Conservation (phyloP, 352 stramenopile genomes). For the Phytophthora hibernalis region DNA sequence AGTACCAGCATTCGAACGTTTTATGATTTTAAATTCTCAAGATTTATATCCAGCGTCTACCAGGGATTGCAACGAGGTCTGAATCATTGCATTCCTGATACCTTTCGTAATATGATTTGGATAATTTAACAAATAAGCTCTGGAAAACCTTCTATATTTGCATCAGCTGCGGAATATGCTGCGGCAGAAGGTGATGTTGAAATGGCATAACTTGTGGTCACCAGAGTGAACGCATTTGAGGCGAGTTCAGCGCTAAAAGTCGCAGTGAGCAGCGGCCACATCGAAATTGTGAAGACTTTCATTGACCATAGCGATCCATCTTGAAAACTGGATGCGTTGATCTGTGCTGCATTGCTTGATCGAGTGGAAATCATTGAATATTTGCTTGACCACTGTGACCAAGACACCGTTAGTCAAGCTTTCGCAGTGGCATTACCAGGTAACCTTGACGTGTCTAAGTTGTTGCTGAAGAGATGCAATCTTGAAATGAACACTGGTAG, state of each 20-base stretch:
- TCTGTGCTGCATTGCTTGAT: not conserved
- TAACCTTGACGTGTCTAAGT: not conserved
- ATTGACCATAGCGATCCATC: not conserved
- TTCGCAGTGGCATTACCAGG: not conserved
- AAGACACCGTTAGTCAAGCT: not conserved
- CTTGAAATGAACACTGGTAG: not conserved
- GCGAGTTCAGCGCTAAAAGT: not conserved
- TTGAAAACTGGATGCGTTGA: not conserved
- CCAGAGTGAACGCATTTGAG: not conserved
- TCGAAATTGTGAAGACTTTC: not conserved
- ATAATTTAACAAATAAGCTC: no score
- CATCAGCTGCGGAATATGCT: not conserved
- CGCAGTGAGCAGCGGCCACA: not conserved
- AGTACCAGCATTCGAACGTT: no score
- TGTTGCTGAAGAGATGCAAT: not conserved
- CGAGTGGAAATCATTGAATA: not conserved
- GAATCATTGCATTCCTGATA: no score
- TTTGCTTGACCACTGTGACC: not conserved
- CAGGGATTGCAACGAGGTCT: no score
- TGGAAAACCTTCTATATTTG: no score
- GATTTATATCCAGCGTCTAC: no score
- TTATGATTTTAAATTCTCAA: no score
- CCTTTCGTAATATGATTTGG: no score
- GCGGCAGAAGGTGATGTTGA: not conserved
- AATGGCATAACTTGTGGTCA: not conserved